A percentile compares a stretch with the other conserved stretches of the same genome.
These are phyloP conservation scores for Zangia roseola DNA, from an alignment of 768 basidiomycete genomes.

Conservation along the genomic window DNA sequence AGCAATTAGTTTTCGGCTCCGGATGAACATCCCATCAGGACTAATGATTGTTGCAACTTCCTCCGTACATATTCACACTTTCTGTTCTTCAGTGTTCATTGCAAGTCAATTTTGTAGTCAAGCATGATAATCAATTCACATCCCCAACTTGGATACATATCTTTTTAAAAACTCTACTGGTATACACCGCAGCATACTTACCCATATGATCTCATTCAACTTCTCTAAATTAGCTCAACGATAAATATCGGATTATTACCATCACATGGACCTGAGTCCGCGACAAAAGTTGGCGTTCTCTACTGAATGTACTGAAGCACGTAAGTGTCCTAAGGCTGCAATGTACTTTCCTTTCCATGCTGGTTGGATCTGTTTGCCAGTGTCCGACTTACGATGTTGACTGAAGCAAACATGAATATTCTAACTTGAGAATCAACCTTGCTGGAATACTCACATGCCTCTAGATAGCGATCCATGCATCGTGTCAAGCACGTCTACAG, in stretches of 20 bases:
- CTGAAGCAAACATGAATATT: constrained; percentile 36
- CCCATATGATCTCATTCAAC: background rate
- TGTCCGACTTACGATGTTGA: constrained; percentile 73
- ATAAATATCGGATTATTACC: constrained; percentile 11
- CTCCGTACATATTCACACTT: constrained; percentile 18
- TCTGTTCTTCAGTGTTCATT: constrained; percentile 4
- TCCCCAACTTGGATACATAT: constrained; percentile 13
- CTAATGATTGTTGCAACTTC: constrained; percentile 10
- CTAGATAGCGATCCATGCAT: constrained; percentile 82
- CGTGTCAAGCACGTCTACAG: constrained; percentile 67
- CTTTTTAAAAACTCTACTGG: constrained; percentile 18
- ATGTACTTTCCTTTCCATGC: constrained; percentile 20
- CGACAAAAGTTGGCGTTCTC: background rate
- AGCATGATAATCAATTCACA: constrained; percentile 6
- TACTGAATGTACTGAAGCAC: background rate
- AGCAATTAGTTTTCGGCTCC: background rate
- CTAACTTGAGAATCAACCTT: background rate
- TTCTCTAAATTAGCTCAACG: constrained; percentile 13
- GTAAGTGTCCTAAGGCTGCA: constrained; percentile 4
- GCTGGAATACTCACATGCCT: constrained; percentile 63
- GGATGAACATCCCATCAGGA: constrained; percentile 5
- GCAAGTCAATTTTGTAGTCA: constrained; percentile 13
- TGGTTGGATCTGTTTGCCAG: constrained; percentile 55
- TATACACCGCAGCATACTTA: constrained; percentile 15
- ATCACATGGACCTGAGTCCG: background rate